Base-by-base conservation (phyloP, 768 basidiomycete genomes). In the Dacryopinax spathularia region DNA sequence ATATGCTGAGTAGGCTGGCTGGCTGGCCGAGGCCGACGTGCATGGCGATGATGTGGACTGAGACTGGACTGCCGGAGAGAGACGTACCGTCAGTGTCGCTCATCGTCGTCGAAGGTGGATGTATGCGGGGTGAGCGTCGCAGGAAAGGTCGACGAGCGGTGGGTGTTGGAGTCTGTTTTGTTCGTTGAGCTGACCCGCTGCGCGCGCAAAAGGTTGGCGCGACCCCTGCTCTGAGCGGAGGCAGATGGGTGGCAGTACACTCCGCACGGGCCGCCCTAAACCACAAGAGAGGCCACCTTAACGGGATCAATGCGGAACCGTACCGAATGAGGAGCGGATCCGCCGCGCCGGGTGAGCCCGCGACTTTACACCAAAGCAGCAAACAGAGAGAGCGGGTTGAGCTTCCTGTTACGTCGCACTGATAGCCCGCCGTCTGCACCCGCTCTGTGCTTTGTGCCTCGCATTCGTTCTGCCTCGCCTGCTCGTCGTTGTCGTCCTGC, bases 181-280 rank as follows among this genome's bases (percentile, higher is more conserved):
- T n/a, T n/a, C n/a, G n/a, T n/a, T n/a, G n/a, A n/a, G n/a, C n/a
- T n/a, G n/a, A n/a, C n/a, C n/a, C n/a, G n/a, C n/a, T n/a, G n/a
- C n/a, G n/a, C n/a, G n/a, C n/a, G n/a, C n/a, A n/a, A n/a, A n/a
- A n/a, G n/a, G n/a, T n/a, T n/a, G n/a, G n/a, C n/a, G n/a, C n/a
- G n/a, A n/a, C n/a, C n/a, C n/a, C n/a, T n/a, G n/a, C n/a, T n/a
- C n/a, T n/a, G n/a, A n/a, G n/a, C n/a, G n/a, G n/a, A n/a, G n/a
- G n/a, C 12, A 9, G 43, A 22, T 29, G 9, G 29, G 48, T 56
- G 48, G 48, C 48, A 13, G 48, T 56, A 29, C 48, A 5, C n/a
- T n/a, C n/a, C 48, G 48, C 48, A 56, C 48, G 48, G 48, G 29
- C 48, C 48, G 48, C 48, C 48, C 48, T 56, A 56, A 56, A 56